These are phyloP conservation scores for Fraxinus sp. DNA, from an alignment of 305 asterid genomes.

Conservation along the genomic window DNA sequence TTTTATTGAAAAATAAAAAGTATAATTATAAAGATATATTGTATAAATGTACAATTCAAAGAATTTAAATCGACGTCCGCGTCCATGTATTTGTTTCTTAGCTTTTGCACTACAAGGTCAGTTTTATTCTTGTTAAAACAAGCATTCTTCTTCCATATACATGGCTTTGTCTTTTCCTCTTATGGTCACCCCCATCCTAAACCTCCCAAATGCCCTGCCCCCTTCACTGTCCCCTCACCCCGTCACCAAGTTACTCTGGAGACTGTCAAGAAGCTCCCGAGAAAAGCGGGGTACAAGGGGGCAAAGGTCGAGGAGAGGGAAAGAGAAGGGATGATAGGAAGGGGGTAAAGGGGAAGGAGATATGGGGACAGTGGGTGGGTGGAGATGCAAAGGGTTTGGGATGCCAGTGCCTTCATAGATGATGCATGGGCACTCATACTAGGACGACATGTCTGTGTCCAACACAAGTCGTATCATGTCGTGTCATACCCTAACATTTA, in stretches of 20 bases:
- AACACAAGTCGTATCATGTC: no score
- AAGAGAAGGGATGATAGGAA: not conserved
- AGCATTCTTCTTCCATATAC: not conserved
- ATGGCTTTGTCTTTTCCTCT: not conserved
- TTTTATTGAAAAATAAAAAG: not conserved
- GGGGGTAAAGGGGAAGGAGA: not conserved
- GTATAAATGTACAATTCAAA: not conserved
- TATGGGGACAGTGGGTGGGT: not conserved
- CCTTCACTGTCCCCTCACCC: not conserved
- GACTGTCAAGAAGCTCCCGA: not conserved
- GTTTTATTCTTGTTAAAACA: not conserved
- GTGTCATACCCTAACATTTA: not conserved
- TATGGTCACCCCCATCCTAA: not conserved
- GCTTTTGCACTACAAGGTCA: not conserved
- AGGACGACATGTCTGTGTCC: not conserved
- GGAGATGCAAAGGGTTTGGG: not conserved
- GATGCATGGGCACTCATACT: not conserved
- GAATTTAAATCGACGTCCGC: not conserved
- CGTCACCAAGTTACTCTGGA: not conserved
- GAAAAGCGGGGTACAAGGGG: not conserved
- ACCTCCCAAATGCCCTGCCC: not conserved
- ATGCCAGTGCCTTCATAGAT: not conserved
- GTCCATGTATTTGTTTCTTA: not conserved
- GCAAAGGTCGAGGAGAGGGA: not conserved
- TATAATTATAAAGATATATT: not conserved